These are phyloP conservation scores for Orbilia blumenaviensis DNA, from an alignment of 2,329 filamentous ascomycete genomes.

Conservation along the genomic window DNA sequence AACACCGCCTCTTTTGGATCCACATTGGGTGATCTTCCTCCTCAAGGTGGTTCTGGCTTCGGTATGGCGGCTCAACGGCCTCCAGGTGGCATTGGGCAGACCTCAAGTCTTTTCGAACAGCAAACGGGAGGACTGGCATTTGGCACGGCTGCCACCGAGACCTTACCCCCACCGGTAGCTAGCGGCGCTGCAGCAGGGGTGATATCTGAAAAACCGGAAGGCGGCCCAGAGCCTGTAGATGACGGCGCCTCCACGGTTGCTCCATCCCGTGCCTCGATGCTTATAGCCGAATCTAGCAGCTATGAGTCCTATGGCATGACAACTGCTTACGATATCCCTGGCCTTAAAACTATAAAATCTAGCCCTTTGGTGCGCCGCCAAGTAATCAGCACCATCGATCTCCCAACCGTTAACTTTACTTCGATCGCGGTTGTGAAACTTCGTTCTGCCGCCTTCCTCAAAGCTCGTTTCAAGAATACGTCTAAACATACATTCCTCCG, in stretches of 20 bases:
- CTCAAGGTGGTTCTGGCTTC: background rate
- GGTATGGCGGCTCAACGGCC: background rate
- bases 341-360: constrained; percentile 68
- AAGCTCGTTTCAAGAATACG: constrained; percentile 68
- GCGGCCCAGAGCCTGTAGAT: constrained; percentile 33
- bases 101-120: background rate
- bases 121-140: background rate
- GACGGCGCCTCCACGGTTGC: constrained; percentile 57
- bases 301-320: constrained; percentile 69
- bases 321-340: constrained; percentile 70
- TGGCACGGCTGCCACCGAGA: background rate
- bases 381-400: constrained; percentile 68
- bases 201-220: constrained; percentile 17
- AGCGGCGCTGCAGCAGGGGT: background rate
- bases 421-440: constrained; percentile 71
- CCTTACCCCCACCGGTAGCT: background rate
- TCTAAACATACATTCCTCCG: constrained; percentile 68
- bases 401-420: constrained; percentile 66
- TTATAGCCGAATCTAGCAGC: constrained; percentile 60
- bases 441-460: constrained; percentile 69
- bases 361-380: constrained; percentile 66
- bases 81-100: background rate
- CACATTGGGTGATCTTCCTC: constrained; percentile 15
- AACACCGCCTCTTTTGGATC: constrained; percentile 2
- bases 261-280: constrained; percentile 51